Conservation (phyloP, 1,284 basidiomycete species). For the Laetiporus sulphureus region DNA sequence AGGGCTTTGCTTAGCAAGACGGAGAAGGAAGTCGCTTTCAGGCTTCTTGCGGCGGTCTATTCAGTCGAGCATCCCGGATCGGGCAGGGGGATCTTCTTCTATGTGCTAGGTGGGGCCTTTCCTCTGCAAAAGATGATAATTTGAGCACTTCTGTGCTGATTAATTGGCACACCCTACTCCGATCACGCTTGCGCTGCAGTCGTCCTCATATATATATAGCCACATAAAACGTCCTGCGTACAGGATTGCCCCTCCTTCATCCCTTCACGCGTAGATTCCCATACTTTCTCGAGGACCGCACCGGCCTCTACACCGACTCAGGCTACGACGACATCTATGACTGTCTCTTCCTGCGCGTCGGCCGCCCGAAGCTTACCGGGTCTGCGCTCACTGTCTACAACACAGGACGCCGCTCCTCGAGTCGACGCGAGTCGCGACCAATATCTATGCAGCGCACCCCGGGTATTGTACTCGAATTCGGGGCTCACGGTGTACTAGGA, state of each 20-base stretch:
- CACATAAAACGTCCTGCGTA: too few relatives aligned
- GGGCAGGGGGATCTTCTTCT: slow-evolving; percentile 9
- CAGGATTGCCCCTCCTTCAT: too few relatives aligned
- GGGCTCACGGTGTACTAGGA: slow-evolving; percentile 46
- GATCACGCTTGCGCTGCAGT: not conserved
- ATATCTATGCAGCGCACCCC: slow-evolving; percentile 44
- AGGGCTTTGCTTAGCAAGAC: too few relatives aligned
- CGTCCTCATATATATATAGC: slow-evolving; percentile 27
- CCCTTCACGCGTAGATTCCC: too few relatives aligned
- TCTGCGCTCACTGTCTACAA: slow-evolving; percentile 39
- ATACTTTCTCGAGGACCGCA: slow-evolving; percentile 63
- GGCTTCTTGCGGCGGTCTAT: too few relatives aligned
- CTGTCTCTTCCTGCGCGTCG: slow-evolving; percentile 58
- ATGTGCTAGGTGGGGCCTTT: too few relatives aligned
- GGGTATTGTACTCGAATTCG: slow-evolving; percentile 51
- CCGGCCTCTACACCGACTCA: slow-evolving; percentile 44
- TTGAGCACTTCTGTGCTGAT: not conserved
- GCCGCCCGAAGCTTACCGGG: slow-evolving; percentile 25
- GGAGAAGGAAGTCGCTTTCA: too few relatives aligned
- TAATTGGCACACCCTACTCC: not conserved
- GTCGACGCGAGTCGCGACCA: slow-evolving; percentile 46
- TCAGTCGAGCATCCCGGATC: slow-evolving; percentile 10
- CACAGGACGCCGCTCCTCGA: slow-evolving; percentile 55
- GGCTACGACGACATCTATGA: slow-evolving; percentile 75
- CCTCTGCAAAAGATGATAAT: too few relatives aligned